A percentile compares a stretch with the other conserved stretches of the same genome.
Conservation (phyloP, 495 filamentous ascomycete species). For the Schizothecium vesticola region DNA sequence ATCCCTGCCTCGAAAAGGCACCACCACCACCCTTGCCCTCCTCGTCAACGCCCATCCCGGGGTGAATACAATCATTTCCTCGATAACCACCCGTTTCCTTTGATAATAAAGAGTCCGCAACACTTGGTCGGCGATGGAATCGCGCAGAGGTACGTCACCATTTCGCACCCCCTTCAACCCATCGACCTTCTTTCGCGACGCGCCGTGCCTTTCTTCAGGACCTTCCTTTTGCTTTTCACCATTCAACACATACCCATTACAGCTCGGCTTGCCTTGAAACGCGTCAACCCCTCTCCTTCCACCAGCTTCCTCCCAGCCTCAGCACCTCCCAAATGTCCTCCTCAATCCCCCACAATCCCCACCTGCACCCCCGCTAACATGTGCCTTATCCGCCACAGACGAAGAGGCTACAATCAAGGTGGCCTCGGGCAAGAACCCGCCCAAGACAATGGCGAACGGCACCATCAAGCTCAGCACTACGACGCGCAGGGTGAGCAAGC, state of each 20-base stretch:
- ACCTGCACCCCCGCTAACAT: not conserved
- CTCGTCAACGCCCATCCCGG: not conserved
- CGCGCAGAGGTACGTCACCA: constrained; percentile 27
- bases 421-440: constrained; percentile 57
- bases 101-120: constrained; percentile 10
- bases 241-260: not conserved
- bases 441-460: constrained; percentile 31
- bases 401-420: constrained; percentile 52
- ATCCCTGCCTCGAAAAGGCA: not conserved
- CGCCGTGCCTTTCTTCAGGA: not conserved
- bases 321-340: not conserved
- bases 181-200: not conserved
- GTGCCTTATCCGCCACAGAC: constrained; percentile 21
- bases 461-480: constrained; percentile 66
- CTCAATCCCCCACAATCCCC: not conserved
- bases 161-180: not conserved
- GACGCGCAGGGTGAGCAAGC: constrained; percentile 51
- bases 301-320: not conserved
- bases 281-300: not conserved
- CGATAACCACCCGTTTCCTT: not conserved
- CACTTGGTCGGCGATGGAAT: constrained; percentile 25
- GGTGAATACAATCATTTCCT: not conserved
- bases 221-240: not conserved
- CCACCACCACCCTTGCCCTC: not conserved
- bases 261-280: not conserved